phyloP scores from a whole-genome alignment of 345 rosid species.

The Populus nigra region DNA sequence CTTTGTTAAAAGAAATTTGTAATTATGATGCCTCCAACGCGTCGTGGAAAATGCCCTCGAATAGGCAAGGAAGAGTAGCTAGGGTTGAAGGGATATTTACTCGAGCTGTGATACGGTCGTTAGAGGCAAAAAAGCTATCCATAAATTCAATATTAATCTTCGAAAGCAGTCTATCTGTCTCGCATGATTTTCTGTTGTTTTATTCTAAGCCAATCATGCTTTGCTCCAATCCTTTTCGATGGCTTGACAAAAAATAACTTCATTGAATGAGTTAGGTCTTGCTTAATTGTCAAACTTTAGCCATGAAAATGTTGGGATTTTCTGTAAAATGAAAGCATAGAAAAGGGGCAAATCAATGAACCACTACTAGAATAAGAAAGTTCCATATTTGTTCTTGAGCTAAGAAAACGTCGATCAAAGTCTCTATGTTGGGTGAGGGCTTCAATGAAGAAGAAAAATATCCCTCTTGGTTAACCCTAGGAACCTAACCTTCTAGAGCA shows the following conservation, averaged over 20 bases:
- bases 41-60: no score
- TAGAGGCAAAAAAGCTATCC: no score
- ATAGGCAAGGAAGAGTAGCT: no score
- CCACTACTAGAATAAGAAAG: background rate
- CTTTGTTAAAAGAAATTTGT: no score
- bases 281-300: constrained; percentile 5
- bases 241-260: background rate
- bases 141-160: no score
- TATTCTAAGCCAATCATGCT: background rate
- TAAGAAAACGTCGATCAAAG: background rate
- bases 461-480: background rate
- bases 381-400: background rate
- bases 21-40: no score
- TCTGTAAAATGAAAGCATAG: background rate
- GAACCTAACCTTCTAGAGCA: background rate
- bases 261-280: constrained; percentile 8
- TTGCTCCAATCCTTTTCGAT: background rate
- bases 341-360: background rate
- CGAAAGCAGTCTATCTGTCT: no score
- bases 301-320: background rate
- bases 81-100: no score
- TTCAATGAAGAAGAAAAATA: background rate
- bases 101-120: no score
- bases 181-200: no score
- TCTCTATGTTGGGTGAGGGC: background rate